Evolutionary conservation across 2,329 filamentous ascomycete genomes (phyloP).

Genomic region (Botryotinia narcissicola): DNA sequence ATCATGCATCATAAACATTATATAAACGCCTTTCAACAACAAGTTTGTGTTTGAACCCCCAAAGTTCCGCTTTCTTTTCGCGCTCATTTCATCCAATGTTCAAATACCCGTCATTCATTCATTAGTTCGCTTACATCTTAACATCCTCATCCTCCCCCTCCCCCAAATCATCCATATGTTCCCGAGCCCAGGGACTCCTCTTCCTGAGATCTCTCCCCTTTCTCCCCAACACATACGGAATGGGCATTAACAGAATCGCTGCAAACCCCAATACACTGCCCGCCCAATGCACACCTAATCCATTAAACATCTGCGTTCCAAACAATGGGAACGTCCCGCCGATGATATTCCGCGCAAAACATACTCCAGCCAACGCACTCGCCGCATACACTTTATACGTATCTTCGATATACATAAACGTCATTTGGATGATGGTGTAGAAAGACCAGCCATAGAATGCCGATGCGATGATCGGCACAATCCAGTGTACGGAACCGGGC

Average conservation of each 20-base stretch:
- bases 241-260: conserved; percentile 47
- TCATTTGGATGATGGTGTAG: conserved; percentile 52
- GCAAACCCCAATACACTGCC: conserved; percentile 45
- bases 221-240: conserved; percentile 53
- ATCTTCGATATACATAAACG: conserved; percentile 52
- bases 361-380: conserved; percentile 58
- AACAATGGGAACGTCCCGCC: conserved; percentile 61
- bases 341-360: conserved; percentile 54
- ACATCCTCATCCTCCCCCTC: background rate
- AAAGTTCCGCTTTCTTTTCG: background rate
- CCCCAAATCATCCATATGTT: conserved; percentile 11
- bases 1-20: background rate
- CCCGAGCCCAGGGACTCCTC: conserved; percentile 59
- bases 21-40: background rate
- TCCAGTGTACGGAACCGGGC: conserved; percentile 55
- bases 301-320: conserved; percentile 50
- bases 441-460: conserved; percentile 60
- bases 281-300: conserved; percentile 42
- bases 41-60: no score
- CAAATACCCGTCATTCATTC: background rate
- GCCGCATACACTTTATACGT: conserved; percentile 57
- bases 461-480: conserved; percentile 49
- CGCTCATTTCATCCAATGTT: background rate
- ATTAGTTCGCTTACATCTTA: background rate
- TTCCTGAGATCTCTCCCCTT: conserved; percentile 40